A percentile compares a stretch with the other conserved stretches of the same genome.
Conservation (phyloP, 2,329 filamentous ascomycete genomes). For the Penicillium nordicum region DNA sequence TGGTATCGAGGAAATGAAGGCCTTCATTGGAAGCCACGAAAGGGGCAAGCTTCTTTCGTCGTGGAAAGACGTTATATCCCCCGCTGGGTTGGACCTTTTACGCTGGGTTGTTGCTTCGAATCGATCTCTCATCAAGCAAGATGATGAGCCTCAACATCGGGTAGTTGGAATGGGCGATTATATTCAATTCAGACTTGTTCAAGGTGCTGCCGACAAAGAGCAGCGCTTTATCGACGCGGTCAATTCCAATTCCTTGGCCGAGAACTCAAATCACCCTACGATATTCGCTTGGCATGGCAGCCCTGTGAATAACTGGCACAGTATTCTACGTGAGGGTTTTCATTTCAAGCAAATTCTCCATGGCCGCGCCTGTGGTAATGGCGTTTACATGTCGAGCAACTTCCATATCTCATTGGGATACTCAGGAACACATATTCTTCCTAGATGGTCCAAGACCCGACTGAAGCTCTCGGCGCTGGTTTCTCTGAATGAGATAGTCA, state of each 20-base stretch:
- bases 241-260: slow-evolving; percentile 34
- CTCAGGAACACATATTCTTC: slow-evolving; percentile 14
- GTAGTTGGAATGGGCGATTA: slow-evolving; percentile 64
- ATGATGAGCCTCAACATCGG: slow-evolving; percentile 50
- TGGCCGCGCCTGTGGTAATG: slow-evolving; percentile 72
- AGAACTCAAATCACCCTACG: slow-evolving; percentile 57
- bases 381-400: slow-evolving; percentile 72
- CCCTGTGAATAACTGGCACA: slow-evolving; percentile 75
- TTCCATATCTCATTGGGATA: slow-evolving; percentile 59
- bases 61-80: slow-evolving; percentile 61
- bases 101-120: slow-evolving; percentile 91
- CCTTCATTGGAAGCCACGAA: slow-evolving; percentile 39
- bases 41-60: slow-evolving; percentile 41
- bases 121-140: slow-evolving; percentile 77
- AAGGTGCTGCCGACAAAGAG: slow-evolving; percentile 86
- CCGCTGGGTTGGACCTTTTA: slow-evolving; percentile 64
- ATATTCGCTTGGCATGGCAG: slow-evolving; percentile 89
- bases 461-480: slow-evolving; percentile 60
- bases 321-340: slow-evolving; percentile 77
- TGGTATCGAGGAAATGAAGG: slow-evolving; percentile 39
- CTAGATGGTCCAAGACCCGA: slow-evolving; percentile 64
- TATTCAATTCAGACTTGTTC: slow-evolving; percentile 81
- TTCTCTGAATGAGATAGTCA: slow-evolving; percentile 82
- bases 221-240: slow-evolving; percentile 66
- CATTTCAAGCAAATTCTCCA: slow-evolving; percentile 62